Evolutionary conservation across 2,329 filamentous ascomycete species (phyloP), one percentile per base, ranked within the genome.

Genomic region (Leptoxyphium fumago): DNA sequence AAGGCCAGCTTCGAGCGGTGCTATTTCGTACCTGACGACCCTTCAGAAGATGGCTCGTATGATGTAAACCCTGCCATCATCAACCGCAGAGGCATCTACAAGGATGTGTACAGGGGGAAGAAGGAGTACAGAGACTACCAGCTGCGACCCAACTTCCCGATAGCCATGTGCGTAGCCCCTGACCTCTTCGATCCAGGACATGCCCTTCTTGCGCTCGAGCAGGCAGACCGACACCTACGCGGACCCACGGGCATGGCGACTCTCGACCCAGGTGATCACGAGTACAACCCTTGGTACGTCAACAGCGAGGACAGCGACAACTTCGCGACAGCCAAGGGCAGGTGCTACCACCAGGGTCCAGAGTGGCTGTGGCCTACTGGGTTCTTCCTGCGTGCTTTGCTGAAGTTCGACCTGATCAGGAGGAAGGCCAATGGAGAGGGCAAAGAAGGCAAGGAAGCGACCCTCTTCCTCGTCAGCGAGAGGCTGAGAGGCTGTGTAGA

Each of bases 51-150:
- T 62, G 58, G 61, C 42, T 67, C 80, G 42, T 87, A 94, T 65
- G 84, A 91, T 50, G 73, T 98, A 55, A 87, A 95, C 62, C 55
- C 84, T 0, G 67, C 66, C 11, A 71, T 95, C 40, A 67, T 96
- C 67, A 93, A 94, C 65, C 84, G 91, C 41, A 79, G 88, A 17
- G 93, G 91, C 48, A 93, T 98, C 59, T 98, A 98, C 77, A 98
- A 98, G 67, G 91, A 98, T 61, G 68, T 96, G 14, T 95, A 95
- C 73, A 79, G 75, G 52, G 93, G 87, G 40, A 86, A 86, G 50
- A 96, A 95, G 64, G 85, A 91, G 61, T 95, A 93, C 59, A 87
- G 96, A 60, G 91, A 98, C 65, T 98, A 98, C 65, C 91, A 98
- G 62, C 76, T 98, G 38, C 84, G 91, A 18, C 73, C 84, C 48